Base-by-base conservation (phyloP, 768 basidiomycete species). In the Termitomyces sp. region DNA sequence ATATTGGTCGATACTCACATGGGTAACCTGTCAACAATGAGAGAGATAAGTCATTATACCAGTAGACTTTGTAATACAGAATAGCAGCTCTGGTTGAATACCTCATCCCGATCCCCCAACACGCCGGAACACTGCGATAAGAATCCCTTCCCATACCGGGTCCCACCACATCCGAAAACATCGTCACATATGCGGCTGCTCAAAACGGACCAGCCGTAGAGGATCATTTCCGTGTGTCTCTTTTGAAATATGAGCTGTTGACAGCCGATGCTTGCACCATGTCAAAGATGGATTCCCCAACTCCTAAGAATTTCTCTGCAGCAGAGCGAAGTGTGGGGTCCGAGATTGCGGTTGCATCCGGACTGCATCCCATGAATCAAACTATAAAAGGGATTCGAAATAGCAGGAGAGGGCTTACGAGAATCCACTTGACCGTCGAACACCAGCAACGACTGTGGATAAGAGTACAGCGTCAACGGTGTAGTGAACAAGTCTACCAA, bases 281-380 rank as follows among this genome's bases (percentile, higher is more conserved):
- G 67, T 92, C 90, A 74, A 96, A 98, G 34, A 96, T 72, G 4
- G 87, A 85, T 73, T 98, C 96, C 52, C 96, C 96, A 26, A 94
- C 76, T 36, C 86, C 84, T 51, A 98, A 78, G 68, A 93, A 94
- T 57, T 80, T 83, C 64, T 97, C 90, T 3, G 91, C 86, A 10
- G 92, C 72, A 18, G 84, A 81, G 51, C 90, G 87, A 15, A 86
- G 60, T 9, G 89, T 94, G 2, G 88, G 80, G 66, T 98, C 93
- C 39, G 89, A 75, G 60, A 98, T 88, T 10, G 72, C 65, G 45
- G 78, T 75, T 18, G 89, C 83, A 64, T 92, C 76, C 26, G 87
- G 79, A 29, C 94, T 93, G 42, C 10, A 39, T 60, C 53, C 48
- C 54, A 37, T 58, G 41, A 29, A 52, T 28, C 54, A 51, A 46